A percentile compares a stretch with the other conserved stretches of the same genome.
These are phyloP conservation scores for Tripterygium wilfordii DNA, from an alignment of 177 flowering plant species.

Conservation along the genomic window DNA sequence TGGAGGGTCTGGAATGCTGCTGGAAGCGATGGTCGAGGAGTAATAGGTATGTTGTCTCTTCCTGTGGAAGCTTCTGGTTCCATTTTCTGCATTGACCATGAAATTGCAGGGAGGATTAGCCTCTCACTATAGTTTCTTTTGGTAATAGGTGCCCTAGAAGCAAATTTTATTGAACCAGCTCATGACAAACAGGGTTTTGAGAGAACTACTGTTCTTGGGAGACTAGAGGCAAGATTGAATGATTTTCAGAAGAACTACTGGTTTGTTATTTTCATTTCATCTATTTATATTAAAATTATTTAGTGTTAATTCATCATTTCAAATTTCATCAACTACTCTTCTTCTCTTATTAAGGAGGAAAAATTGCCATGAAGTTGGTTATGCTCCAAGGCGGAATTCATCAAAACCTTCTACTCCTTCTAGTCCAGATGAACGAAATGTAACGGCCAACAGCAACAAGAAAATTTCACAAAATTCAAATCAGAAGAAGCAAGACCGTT, in stretches of 20 bases:
- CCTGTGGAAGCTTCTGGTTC: no score
- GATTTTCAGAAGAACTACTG: conserved; percentile 58
- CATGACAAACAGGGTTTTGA: no score
- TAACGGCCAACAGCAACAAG: no score
- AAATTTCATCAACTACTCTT: neutral
- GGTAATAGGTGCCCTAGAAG: conserved; percentile 34
- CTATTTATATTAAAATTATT: neutral
- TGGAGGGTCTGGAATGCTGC: conserved; percentile 91
- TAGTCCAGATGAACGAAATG: no score
- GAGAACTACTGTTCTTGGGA: conserved; percentile 51
- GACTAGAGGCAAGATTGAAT: conserved; percentile 50
- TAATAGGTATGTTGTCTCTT: conserved; percentile 74
- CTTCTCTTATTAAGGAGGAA: conserved; percentile 21
- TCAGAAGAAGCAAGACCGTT: no score
- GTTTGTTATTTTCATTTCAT: conserved; percentile 24
- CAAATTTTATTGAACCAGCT: conserved; percentile 75
- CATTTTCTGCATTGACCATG: no score
- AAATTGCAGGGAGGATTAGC: no score
- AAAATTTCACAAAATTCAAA: no score
- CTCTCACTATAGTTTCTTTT: no score
- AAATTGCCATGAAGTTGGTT: conserved; percentile 57
- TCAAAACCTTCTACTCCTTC: conserved; percentile 6
- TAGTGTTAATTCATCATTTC: no score
- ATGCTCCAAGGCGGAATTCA: conserved; percentile 36
- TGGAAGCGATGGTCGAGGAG: conserved; percentile 84